Base-by-base conservation (phyloP, 2,329 filamentous ascomycete species). In the Beauveria asiatica region DNA sequence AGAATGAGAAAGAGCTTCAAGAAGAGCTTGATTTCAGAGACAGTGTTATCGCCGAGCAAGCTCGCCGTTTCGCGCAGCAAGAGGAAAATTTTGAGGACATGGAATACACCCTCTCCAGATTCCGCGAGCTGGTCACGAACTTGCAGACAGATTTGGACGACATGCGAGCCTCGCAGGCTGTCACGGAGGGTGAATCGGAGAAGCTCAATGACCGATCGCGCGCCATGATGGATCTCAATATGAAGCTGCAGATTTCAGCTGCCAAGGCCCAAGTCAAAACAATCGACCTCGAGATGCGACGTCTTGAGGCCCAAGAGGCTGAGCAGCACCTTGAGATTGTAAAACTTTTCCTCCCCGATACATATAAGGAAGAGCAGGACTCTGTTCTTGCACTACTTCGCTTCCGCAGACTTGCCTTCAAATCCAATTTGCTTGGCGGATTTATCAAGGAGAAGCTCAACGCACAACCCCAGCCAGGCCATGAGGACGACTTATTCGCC, bases 221-320 rank as follows among this genome's bases (percentile, higher is more conserved):
- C 64, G 92, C 93, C 58, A 96, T 99, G 88, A 89, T 96, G 84
- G 93, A 99, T 69, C 82, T 99, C 50, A 97, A 97, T 73, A 84
- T 93, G 82, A 95, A 96, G 75, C 82, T 99, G 48, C 93, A 96
- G 69, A 83, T 89, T 60, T 95, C 92, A 13, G 92, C 92, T 11
- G 84, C 91, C 45, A 96, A 96, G 77, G 89, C 93, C 3, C 93
- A 96, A 72, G 87, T 90, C 68, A 97, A 96, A 77, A 92, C 92
- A 0, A 96, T 99, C 63, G 92, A 97, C 65, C 80, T 97, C 33
- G 92, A 97, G 71, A 78, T 97, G 61, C 84, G 88, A 57, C 87
- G 89, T 60, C 83, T 97, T 69, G 91, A 96, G 67, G 92, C 92
- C 0, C 88, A 95, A 67, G 91, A 97, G 75, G 90, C 92, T 2